Percentiles rank a stretch among this genome's conserved stretches.
phyloP scores from a whole-genome alignment of 1,139 yeast genomes.

The Candida gigantensis region DNA sequence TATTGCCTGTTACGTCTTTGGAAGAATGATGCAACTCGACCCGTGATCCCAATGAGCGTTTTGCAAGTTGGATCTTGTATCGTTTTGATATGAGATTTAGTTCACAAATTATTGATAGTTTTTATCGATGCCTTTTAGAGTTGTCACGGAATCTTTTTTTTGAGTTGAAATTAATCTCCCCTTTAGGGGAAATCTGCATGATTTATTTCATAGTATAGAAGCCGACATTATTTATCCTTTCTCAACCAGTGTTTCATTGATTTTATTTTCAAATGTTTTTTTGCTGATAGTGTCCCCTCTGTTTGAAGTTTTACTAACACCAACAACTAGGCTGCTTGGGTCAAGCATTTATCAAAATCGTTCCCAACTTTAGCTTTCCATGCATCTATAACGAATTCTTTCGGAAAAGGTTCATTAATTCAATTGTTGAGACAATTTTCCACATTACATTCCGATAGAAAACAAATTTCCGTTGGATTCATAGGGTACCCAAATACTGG shows the following conservation, averaged over 20 bases:
- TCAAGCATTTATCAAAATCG: slow-evolving; percentile 85
- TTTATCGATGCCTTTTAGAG: slow-evolving; percentile 43
- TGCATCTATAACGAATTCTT: slow-evolving; percentile 95
- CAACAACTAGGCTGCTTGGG: slow-evolving; percentile 94
- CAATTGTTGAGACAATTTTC: slow-evolving; percentile 93
- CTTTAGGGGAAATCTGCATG: slow-evolving; percentile 17
- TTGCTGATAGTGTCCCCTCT: not conserved
- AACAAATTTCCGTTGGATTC: slow-evolving; percentile 95
- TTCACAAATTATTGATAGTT: slow-evolving; percentile 43
- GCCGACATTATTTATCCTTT: slow-evolving; percentile 48
- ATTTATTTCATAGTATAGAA: slow-evolving; percentile 70
- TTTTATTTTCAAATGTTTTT: not conserved
- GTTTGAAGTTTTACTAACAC: slow-evolving; percentile 39
- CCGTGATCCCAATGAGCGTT: slow-evolving; percentile 32
- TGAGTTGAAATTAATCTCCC: slow-evolving; percentile 60
- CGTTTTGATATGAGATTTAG: slow-evolving; percentile 51
- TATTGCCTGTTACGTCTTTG: slow-evolving; percentile 22
- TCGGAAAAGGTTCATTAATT: slow-evolving; percentile 95
- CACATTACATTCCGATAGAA: slow-evolving; percentile 85
- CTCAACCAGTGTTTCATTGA: slow-evolving; percentile 1
- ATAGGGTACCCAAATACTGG: slow-evolving; percentile 98
- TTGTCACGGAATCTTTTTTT: slow-evolving; percentile 49
- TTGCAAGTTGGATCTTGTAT: slow-evolving; percentile 18
- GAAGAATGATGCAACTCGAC: slow-evolving; percentile 21
- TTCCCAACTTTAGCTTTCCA: slow-evolving; percentile 97